These are phyloP conservation scores for Salix arbutifolia DNA, from an alignment of 345 rosid genomes.

Conservation along the genomic window DNA sequence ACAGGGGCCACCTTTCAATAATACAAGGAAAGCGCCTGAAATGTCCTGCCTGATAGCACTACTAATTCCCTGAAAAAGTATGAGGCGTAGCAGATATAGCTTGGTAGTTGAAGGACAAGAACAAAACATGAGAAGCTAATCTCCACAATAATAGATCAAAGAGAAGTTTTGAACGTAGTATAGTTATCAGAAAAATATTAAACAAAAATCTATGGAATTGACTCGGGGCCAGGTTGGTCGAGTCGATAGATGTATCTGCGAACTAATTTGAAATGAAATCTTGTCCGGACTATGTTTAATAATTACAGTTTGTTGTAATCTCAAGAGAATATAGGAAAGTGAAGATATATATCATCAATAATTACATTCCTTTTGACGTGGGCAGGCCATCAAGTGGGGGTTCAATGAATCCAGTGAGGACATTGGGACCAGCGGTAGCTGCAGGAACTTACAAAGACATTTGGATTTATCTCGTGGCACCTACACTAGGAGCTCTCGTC, in stretches of 20 bases:
- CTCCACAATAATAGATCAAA: not conserved
- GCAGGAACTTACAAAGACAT: constrained; percentile 71
- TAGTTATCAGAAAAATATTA: no score
- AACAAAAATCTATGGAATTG: no score
- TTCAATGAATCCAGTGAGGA: constrained; percentile 79
- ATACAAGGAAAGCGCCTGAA: not conserved
- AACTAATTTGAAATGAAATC: no score
- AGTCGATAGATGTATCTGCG: no score
- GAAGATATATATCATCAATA: not conserved
- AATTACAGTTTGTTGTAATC: no score
- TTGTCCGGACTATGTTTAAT: no score
- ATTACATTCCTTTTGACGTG: not conserved
- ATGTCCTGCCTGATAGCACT: not conserved
- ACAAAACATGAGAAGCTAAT: not conserved
- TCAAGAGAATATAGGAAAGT: no score
- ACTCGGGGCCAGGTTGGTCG: no score
- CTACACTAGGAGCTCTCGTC: constrained; percentile 74
- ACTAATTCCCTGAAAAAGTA: not conserved
- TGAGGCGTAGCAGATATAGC: not conserved
- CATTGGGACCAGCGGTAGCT: constrained; percentile 91
- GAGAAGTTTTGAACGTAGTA: no score
- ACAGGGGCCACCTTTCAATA: not conserved
- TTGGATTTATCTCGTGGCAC: constrained; percentile 85
- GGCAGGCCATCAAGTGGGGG: constrained; percentile 81
- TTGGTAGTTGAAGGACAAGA: not conserved